These are phyloP conservation scores for Pyrenochaeta sp. DNA, from an alignment of 2,329 filamentous ascomycete genomes.

Conservation along the genomic window DNA sequence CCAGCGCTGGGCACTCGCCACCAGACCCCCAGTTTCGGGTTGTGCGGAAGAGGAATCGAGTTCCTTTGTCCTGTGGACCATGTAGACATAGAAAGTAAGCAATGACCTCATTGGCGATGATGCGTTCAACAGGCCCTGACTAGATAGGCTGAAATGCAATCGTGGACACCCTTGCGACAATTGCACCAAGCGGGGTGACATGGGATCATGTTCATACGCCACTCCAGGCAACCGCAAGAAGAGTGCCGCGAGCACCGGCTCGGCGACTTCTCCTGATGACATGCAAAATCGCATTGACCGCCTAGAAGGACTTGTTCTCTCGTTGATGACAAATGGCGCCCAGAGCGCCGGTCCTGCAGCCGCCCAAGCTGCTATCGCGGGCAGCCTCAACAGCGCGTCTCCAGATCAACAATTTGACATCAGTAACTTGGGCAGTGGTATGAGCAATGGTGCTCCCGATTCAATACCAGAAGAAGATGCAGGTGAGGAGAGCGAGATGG, in stretches of 20 bases:
- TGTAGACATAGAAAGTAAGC: constrained; percentile 88
- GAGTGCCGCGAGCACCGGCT: constrained; percentile 62
- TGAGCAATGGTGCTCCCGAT: constrained; percentile 63
- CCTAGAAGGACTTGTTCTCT: constrained; percentile 88
- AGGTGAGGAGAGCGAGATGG: constrained; percentile 69
- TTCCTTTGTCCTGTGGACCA: constrained; percentile 89
- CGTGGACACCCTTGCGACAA: constrained; percentile 91
- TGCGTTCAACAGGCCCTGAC: constrained; percentile 21
- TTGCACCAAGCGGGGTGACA: constrained; percentile 86
- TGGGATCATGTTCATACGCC: constrained; percentile 84
- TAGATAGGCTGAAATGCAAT: constrained; percentile 82
- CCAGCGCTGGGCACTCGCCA: constrained; percentile 78
- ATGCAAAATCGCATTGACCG: constrained; percentile 99
- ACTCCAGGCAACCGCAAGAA: constrained; percentile 74
- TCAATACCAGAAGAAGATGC: constrained; percentile 61
- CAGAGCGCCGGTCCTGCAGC: constrained; percentile 65
- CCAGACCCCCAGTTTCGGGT: constrained; percentile 87
- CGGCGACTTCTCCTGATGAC: constrained; percentile 77
- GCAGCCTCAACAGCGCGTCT: constrained; percentile 52
- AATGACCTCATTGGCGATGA: neutral
- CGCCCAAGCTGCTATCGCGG: constrained; percentile 65
- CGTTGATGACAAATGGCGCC: constrained; percentile 89
- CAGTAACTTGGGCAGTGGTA: constrained; percentile 62
- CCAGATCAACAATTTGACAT: constrained; percentile 58
- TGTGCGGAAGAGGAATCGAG: constrained; percentile 88